A percentile compares a stretch with the other conserved stretches of the same genome.
Conservation (phyloP, 2,329 filamentous ascomycete species). For the Penicillium sp. region DNA sequence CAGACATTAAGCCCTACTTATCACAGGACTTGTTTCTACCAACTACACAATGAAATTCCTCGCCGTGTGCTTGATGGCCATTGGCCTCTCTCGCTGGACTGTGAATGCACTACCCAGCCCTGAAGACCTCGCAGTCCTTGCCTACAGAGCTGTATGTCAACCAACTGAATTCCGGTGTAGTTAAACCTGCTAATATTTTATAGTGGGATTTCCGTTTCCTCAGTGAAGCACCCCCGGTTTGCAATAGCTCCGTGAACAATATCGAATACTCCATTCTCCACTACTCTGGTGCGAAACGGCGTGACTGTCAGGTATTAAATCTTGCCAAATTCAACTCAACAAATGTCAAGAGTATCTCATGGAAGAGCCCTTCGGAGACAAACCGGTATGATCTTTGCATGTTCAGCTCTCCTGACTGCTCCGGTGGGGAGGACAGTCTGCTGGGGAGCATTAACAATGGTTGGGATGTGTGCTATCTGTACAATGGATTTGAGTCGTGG, state of each 20-base stretch:
- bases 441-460: constrained; percentile 15
- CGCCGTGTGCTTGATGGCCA: background rate
- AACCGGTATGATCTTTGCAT: constrained; percentile 19
- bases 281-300: constrained; percentile 7
- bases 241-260: constrained; percentile 17
- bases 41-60: constrained; percentile 3
- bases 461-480: constrained; percentile 23
- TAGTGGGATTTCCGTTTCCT: constrained; percentile 29
- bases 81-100: background rate
- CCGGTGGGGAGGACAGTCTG: background rate
- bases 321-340: constrained; percentile 5
- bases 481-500: constrained; percentile 17
- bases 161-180: too few species aligned
- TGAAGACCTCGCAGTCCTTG: constrained; percentile 7
- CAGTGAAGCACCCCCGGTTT: constrained; percentile 23
- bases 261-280: constrained; percentile 17
- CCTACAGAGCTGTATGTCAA: constrained; percentile 15
- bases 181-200: background rate
- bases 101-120: constrained; percentile 5
- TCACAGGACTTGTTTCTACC: background rate
- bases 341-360: constrained; percentile 20
- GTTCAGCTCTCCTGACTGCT: constrained; percentile 14
- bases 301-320: constrained; percentile 10
- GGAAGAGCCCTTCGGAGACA: constrained; percentile 18
- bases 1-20: background rate